These are phyloP conservation scores for Trametes cingulata DNA, from an alignment of 768 basidiomycete species.

Conservation along the genomic window DNA sequence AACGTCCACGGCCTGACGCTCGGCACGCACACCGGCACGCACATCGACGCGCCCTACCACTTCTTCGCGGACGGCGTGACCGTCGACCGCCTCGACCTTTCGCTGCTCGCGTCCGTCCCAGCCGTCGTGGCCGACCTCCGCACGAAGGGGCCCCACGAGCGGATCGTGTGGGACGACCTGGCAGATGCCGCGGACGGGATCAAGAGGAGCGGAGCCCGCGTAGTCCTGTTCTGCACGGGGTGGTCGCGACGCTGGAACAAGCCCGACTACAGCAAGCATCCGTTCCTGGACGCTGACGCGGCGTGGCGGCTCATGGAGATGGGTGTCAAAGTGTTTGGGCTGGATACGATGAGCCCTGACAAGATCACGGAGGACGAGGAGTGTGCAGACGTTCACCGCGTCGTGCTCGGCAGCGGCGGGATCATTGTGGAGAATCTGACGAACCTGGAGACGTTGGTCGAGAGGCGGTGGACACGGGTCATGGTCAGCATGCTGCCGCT, in stretches of 20 bases:
- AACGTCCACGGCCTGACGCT: constrained; percentile 54
- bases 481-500: constrained; percentile 60
- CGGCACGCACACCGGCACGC: constrained; percentile 76
- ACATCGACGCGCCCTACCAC: constrained; percentile 78
- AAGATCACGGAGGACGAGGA: constrained; percentile 38
- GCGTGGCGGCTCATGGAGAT: constrained; percentile 48
- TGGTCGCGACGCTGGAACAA: constrained; percentile 62
- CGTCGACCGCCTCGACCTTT: constrained; percentile 58
- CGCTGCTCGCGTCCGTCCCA: constrained; percentile 51
- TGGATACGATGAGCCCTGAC: constrained; percentile 70
- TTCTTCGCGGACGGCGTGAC: constrained; percentile 59
- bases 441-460: constrained; percentile 47
- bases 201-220: constrained; percentile 35
- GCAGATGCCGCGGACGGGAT: constrained; percentile 42
- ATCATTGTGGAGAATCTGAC: constrained; percentile 73
- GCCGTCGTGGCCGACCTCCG: constrained; percentile 58
- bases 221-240: constrained; percentile 64
- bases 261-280: constrained; percentile 57
- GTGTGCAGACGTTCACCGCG: constrained; percentile 48
- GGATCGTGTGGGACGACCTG: constrained; percentile 58
- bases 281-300: constrained; percentile 56
- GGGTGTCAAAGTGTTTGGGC: constrained; percentile 59
- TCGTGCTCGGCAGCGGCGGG: constrained; percentile 58
- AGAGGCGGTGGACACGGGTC: constrained; percentile 28
- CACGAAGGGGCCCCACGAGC: constrained; percentile 41